phyloP scores from a whole-genome alignment of 202 grass and related monocot genomes.

The Panicum hallii region DNA sequence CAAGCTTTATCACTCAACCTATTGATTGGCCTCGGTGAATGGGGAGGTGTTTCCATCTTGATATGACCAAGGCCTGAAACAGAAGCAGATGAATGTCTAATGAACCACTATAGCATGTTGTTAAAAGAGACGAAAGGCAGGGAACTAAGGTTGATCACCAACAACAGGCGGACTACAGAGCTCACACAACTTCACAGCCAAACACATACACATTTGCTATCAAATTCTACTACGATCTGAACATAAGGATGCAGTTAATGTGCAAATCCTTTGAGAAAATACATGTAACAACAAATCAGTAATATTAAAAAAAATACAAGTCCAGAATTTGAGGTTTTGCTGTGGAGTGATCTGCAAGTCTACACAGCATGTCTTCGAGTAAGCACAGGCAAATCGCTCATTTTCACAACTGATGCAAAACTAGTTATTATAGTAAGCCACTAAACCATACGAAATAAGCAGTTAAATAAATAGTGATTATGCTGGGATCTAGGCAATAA shows the following conservation, averaged over 20 bases:
- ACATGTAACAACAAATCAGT: constrained; percentile 11
- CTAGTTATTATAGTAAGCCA: background rate
- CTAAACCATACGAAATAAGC: constrained; percentile 2
- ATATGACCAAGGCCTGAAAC: constrained; percentile 77
- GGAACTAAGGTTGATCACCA: constrained; percentile 29
- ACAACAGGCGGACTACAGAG: constrained; percentile 12
- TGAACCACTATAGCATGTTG: constrained; percentile 18
- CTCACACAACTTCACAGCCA: constrained; percentile 22
- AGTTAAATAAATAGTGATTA: constrained; percentile 29
- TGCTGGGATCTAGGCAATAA: background rate
- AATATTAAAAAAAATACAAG: background rate
- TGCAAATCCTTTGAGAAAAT: constrained; percentile 25
- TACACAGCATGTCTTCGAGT: constrained; percentile 19
- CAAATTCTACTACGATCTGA: constrained; percentile 15
- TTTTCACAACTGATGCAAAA: background rate
- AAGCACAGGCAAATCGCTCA: constrained; percentile 1
- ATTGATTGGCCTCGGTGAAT: constrained; percentile 58
- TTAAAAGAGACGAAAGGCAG: constrained; percentile 25
- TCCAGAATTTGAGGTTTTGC: constrained; percentile 9
- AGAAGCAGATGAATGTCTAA: constrained; percentile 29
- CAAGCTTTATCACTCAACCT: constrained; percentile 48
- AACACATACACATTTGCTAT: constrained; percentile 38
- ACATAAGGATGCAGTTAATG: constrained; percentile 24
- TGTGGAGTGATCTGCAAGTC: constrained; percentile 24
- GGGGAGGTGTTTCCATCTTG: constrained; percentile 74